Evolutionary conservation across 768 basidiomycete genomes (phyloP).

Genomic region (Lactarius hengduanensis): DNA sequence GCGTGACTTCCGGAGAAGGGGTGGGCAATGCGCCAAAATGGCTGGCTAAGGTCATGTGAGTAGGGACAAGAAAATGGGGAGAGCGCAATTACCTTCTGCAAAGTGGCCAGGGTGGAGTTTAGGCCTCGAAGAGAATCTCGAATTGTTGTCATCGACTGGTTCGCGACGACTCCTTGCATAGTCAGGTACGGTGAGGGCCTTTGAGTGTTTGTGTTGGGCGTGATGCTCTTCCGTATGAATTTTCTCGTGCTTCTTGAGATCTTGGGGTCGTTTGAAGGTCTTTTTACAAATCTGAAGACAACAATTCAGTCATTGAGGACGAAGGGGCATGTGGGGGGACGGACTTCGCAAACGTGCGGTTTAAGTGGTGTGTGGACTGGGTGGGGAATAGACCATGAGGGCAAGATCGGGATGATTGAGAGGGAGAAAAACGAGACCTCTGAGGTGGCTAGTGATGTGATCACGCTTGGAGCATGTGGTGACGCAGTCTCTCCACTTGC

Average conservation of each 20-base stretch:
- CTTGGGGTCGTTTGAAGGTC: slow-evolving; percentile 97
- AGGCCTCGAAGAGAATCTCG: slow-evolving; percentile 23
- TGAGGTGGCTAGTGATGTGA: slow-evolving; percentile 97
- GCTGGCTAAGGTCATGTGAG: slow-evolving; percentile 32
- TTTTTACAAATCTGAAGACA: slow-evolving; percentile 79
- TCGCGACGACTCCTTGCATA: slow-evolving; percentile 64
- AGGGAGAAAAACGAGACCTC: slow-evolving; percentile 52
- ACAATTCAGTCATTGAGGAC: neutral
- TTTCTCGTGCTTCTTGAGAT: slow-evolving; percentile 99
- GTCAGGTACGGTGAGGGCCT: slow-evolving; percentile 88
- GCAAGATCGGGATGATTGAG: slow-evolving; percentile 2
- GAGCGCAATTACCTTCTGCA: slow-evolving; percentile 42
- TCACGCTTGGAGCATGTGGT: slow-evolving; percentile 94
- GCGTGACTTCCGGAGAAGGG: slow-evolving; percentile 60
- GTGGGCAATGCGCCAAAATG: slow-evolving; percentile 47
- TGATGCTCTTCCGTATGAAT: slow-evolving; percentile 99
- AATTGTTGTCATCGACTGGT: slow-evolving; percentile 26
- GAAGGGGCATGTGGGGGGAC: slow-evolving; percentile 7
- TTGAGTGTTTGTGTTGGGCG: slow-evolving; percentile 93
- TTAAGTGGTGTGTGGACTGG: slow-evolving; percentile 95
- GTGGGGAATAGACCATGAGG: slow-evolving; percentile 34
- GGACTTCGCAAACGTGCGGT: slow-evolving; percentile 88
- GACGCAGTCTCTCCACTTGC: slow-evolving; percentile 94
- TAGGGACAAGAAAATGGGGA: slow-evolving; percentile 20
- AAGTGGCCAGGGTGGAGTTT: slow-evolving; percentile 35